Conservation (phyloP, 1,139 yeast species). For the Candida sanyaensis region DNA sequence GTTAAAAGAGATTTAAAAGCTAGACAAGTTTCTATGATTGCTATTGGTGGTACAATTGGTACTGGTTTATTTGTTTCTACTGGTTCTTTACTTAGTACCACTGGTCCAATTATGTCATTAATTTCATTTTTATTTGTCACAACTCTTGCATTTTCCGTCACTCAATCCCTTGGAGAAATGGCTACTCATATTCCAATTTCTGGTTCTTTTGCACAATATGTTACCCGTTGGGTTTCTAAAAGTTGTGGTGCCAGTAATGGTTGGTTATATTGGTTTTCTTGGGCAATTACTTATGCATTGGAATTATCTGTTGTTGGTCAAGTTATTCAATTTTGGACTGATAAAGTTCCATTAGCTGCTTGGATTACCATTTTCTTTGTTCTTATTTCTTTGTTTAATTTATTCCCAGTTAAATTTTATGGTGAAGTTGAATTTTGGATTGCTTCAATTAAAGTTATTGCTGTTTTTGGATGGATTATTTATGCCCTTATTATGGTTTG, state of each 20-base stretch:
- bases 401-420: conserved; percentile 45
- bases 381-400: conserved; percentile 33
- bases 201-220: conserved; percentile 59
- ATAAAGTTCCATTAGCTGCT: conserved; percentile 66
- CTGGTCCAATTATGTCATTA: conserved; percentile 73
- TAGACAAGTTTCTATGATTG: conserved; percentile 74
- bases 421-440: conserved; percentile 53
- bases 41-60: conserved; percentile 64
- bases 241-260: conserved; percentile 81
- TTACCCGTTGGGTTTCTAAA: conserved; percentile 64
- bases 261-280: conserved; percentile 83
- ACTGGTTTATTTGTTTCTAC: conserved; percentile 45
- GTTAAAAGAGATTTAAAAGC: conserved; percentile 48
- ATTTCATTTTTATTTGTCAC: conserved; percentile 70
- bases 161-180: conserved; percentile 76
- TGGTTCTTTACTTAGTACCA: neutral
- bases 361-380: conserved; percentile 74
- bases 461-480: conserved; percentile 70
- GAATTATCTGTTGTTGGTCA: conserved; percentile 82
- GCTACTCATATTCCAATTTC: conserved; percentile 70
- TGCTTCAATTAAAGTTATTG: conserved; percentile 65
- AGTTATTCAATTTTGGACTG: conserved; percentile 74
- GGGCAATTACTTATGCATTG: conserved; percentile 83
- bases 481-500: conserved; percentile 71
- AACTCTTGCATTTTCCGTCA: conserved; percentile 62